Evolutionary conservation across 139 green algal species (phyloP).

Genomic region (Coccomyxa sp.): DNA sequence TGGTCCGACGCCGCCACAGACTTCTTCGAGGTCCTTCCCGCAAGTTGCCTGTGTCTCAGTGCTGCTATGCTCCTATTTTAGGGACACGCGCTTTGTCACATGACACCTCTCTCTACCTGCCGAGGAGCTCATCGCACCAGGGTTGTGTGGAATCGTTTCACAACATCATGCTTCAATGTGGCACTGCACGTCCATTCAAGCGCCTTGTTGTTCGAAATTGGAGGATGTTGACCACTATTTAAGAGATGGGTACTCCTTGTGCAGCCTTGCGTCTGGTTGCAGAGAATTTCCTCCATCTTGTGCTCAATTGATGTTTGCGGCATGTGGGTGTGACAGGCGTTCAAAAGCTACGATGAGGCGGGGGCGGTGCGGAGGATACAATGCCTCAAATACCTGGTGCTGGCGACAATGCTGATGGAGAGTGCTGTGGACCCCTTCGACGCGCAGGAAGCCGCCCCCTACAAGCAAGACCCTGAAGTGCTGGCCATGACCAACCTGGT

Average conservation of each 20-base stretch:
- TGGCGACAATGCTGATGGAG: conserved; percentile 98
- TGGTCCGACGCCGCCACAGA: conserved; percentile 91
- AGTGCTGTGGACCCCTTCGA: conserved; percentile 94
- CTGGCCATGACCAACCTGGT: conserved; percentile 95
- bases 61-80: not conserved
- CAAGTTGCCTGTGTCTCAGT: not conserved
- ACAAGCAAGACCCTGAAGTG: conserved; percentile 68
- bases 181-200: too few relatives aligned
- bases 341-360: conserved; percentile 98
- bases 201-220: too few relatives aligned
- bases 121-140: too few relatives aligned
- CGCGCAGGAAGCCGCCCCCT: conserved; percentile 89
- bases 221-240: too few relatives aligned
- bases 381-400: conserved; percentile 98
- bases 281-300: too few relatives aligned
- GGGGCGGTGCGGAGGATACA: conserved; percentile 74
- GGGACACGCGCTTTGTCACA: too few relatives aligned
- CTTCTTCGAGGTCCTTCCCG: conserved; percentile 87
- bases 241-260: too few relatives aligned
- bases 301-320: not conserved
- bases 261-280: too few relatives aligned
- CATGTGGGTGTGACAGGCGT: conserved; percentile 59
- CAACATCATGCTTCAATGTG: too few relatives aligned
- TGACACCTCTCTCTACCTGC: too few relatives aligned
- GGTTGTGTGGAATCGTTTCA: too few relatives aligned